Percentiles rank a stretch among this genome's conserved stretches.
phyloP scores from a whole-genome alignment of 2,329 filamentous ascomycete genomes.

The Cytospora leucostoma region DNA sequence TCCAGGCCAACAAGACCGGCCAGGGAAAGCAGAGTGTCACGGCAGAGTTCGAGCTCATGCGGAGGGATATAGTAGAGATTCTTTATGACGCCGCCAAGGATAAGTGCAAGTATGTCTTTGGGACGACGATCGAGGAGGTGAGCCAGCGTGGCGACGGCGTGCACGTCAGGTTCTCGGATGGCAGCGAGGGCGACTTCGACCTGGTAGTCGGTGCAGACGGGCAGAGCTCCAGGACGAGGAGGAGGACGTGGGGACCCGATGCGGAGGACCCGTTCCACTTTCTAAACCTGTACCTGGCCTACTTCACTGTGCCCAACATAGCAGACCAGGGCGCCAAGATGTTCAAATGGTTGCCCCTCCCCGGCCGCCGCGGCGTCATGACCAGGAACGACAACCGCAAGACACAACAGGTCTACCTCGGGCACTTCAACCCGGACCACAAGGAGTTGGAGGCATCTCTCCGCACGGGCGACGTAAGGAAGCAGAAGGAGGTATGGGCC shows the following conservation, averaged over 20 bases:
- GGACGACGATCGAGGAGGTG: slow-evolving; percentile 35
- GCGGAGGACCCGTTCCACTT: slow-evolving; percentile 31
- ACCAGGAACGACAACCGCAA: slow-evolving; percentile 43
- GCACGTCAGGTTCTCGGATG: slow-evolving; percentile 45
- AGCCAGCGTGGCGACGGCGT: slow-evolving; percentile 39
- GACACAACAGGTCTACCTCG: slow-evolving; percentile 32
- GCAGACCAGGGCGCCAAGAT: slow-evolving; percentile 13
- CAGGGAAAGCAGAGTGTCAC: slow-evolving; percentile 48
- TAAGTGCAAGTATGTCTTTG: slow-evolving; percentile 34
- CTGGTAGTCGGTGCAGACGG: slow-evolving; percentile 59
- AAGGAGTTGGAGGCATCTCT: slow-evolving; percentile 16
- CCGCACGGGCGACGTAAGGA: slow-evolving; percentile 9
- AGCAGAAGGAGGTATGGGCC: slow-evolving; percentile 20
- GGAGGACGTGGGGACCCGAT: slow-evolving; percentile 40
- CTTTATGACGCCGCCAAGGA: slow-evolving; percentile 46
- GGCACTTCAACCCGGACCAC: not conserved
- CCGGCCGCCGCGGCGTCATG: slow-evolving; percentile 38
- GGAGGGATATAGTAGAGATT: slow-evolving; percentile 55
- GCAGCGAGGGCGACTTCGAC: slow-evolving; percentile 47
- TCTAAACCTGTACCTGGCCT: slow-evolving; percentile 34
- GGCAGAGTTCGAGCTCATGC: slow-evolving; percentile 62
- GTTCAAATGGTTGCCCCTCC: slow-evolving; percentile 26
- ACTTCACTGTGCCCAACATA: slow-evolving; percentile 21
- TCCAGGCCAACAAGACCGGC: slow-evolving; percentile 44
- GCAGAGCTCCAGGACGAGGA: slow-evolving; percentile 50